Evolutionary conservation across 2,329 filamentous ascomycete species (phyloP), one percentile per base, ranked within the genome.

Genomic region (Curvularia lunata): DNA sequence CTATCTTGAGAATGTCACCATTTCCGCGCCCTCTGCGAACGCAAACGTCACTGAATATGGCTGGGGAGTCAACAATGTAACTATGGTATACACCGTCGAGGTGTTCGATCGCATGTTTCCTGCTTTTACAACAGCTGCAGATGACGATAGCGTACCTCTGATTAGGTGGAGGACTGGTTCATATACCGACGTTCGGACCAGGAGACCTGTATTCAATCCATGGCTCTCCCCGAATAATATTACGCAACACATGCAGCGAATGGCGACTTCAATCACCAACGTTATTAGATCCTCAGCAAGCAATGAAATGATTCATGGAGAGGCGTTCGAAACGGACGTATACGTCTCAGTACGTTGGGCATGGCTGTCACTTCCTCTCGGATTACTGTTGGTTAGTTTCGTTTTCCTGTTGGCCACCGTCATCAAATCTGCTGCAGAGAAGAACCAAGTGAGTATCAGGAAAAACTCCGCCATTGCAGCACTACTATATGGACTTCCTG

Each of bases 351-450:
- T 72, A 1, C 45, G 55, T 13, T 74, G 71, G 70, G 59, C 5
- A 3, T 75, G 71, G 72, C 48, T 74, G 0, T 53, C 55, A 0
- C 64, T 74, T 9, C 73, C 73, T 0, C 34, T 73, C 4, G 25
- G 38, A 4, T 46, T 75, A 0, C 56, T 75, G 0, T 0, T 64
- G 1, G 21, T 71, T 1, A 66, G 56, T 18, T 32, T 73, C 0
- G 6, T 66, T 0, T 75, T 75, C 37, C 53, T 75, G 8, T 48
- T 66, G 1, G 55, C 58, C 0, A 75, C 72, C 0, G 67, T 54
- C 7, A 28, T 48, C 13, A 54, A 54, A 19, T 41, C 38, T 10
- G 38, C 38, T 3, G 32, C 42, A 18, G 23, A 25, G 13, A 45
- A 10, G 6, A 16, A 45, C 6, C 16, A 27, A 5, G 16, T 27